Evolutionary conservation across 2,329 filamentous ascomycete genomes (phyloP), one percentile per base, ranked within the genome.

Genomic region (Diplocarpon rosae): DNA sequence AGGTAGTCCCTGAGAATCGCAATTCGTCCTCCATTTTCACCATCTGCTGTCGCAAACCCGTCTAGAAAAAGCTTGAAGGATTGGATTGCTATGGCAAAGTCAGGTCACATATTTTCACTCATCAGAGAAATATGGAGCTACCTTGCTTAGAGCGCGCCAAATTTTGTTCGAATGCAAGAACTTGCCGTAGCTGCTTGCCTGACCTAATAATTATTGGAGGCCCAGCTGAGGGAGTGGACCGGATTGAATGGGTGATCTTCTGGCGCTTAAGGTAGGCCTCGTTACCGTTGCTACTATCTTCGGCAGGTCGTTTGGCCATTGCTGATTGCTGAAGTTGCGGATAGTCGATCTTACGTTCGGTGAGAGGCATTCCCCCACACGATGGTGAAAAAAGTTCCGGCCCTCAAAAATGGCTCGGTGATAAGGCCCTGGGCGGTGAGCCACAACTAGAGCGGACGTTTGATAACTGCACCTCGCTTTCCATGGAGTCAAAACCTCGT

Each of bases 51-150:
- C 51, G 72, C 66, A 51, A 86, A 73, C 32, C 73, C 67, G 57
- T 89, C 83, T 49, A 89, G 76, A 36, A 89, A 77, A 7, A 69
- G 64, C 59, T 86, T 86, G 66, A 86, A 76, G 0, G 78, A 78
- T 55, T 79, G 75, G 10, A 86, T 71, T 15, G 77, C 79, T 83
- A 39, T 10, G n/a, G 36, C 7, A 2, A 16, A 17, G 33, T 35
- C 14, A 43, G 31, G n/a, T 6, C 28, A 35, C 7, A 17, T 5
- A 32, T 5, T 20, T 16, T 9, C 12, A 17, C 2, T 12, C n/a
- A 20, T n/a, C 14, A 13, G 11, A 13, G 6, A 3, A 11, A 12
- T 15, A n/a, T 3, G 30, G 36, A 32, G 7, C 33, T 64, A 76
- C 75, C 81, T 65, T 83, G 83, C 61, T 82, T 75, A 57, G 81